Percentiles rank a stretch among this genome's conserved stretches.
These are phyloP conservation scores for Hamigera avellanea DNA, from an alignment of 495 filamentous ascomycete species.

Conservation along the genomic window DNA sequence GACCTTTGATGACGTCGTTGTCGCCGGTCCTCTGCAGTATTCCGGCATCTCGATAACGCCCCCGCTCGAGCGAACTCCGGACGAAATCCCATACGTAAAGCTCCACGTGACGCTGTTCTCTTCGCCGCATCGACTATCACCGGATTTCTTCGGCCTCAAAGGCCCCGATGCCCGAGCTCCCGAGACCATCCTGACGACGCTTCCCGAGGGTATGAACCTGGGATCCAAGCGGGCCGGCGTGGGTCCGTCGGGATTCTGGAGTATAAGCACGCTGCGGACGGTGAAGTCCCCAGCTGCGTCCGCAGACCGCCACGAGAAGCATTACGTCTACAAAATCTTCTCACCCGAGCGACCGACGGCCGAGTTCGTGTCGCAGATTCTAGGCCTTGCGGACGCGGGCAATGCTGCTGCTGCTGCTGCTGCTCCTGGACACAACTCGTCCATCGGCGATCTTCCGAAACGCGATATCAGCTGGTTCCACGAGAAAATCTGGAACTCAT, in stretches of 20 bases:
- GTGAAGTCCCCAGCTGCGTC: slow-evolving; percentile 43
- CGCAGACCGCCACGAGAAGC: slow-evolving; percentile 28
- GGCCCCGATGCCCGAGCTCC: slow-evolving; percentile 44
- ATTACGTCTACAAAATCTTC: slow-evolving; percentile 96
- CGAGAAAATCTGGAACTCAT: slow-evolving; percentile 66
- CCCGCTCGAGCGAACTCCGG: slow-evolving; percentile 42
- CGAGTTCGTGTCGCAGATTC: slow-evolving; percentile 44
- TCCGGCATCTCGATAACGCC: slow-evolving; percentile 49
- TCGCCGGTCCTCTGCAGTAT: slow-evolving; percentile 70
- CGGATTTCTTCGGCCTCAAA: slow-evolving; percentile 56
- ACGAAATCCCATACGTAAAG: slow-evolving; percentile 67
- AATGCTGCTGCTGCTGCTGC: slow-evolving; percentile 4
- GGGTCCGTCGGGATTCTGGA: slow-evolving; percentile 71
- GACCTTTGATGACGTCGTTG: slow-evolving; percentile 65
- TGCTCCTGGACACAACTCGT: slow-evolving; percentile 8
- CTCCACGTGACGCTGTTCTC: slow-evolving; percentile 86
- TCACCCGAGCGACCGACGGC: slow-evolving; percentile 57
- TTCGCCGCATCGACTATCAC: slow-evolving; percentile 55
- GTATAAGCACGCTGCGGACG: slow-evolving; percentile 65
- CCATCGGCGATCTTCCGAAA: slow-evolving; percentile 23
- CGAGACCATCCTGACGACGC: slow-evolving; percentile 69
- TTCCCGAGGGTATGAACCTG: slow-evolving; percentile 44
- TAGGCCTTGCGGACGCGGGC: slow-evolving; percentile 12
- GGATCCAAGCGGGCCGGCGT: slow-evolving; percentile 41
- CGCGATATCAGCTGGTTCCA: slow-evolving; percentile 68